Evolutionary conservation across 2,329 filamentous ascomycete species (phyloP).

Genomic region (Xylariomycetidae sp.): DNA sequence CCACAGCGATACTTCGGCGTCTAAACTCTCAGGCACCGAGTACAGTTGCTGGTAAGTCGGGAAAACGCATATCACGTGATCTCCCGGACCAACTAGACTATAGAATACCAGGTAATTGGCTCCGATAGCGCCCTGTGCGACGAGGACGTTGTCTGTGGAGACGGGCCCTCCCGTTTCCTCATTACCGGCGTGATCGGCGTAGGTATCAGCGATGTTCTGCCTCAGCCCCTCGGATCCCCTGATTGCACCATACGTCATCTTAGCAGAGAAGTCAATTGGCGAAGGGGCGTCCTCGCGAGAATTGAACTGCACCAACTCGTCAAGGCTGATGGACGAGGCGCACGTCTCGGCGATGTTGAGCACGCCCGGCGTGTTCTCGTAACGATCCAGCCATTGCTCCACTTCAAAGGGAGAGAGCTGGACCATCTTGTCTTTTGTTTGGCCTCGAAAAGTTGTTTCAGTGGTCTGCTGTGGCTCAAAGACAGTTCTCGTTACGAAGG

Average conservation of each 20-base stretch:
- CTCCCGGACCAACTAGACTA: conserved; percentile 63
- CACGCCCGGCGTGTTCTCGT: conserved; percentile 50
- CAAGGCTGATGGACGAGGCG: conserved; percentile 67
- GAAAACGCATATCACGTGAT: conserved; percentile 83
- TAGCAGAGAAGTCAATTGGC: conserved; percentile 48
- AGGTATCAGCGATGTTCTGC: conserved; percentile 59
- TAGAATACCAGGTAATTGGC: conserved; percentile 84
- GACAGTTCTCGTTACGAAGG: too few species aligned
- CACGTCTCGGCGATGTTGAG: conserved; percentile 79
- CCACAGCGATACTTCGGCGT: conserved; percentile 76
- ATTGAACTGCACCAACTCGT: conserved; percentile 58
- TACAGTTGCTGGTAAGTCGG: conserved; percentile 87
- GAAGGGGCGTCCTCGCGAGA: conserved; percentile 42
- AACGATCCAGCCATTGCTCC: conserved; percentile 65
- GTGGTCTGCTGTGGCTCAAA: too few species aligned
- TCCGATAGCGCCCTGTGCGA: conserved; percentile 75
- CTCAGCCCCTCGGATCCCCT: conserved; percentile 62
- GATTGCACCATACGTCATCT: conserved; percentile 71
- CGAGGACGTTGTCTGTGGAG: conserved; percentile 58
- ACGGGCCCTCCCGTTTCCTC: conserved; percentile 12
- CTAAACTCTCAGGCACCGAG: conserved; percentile 66
- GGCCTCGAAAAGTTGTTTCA: too few species aligned
- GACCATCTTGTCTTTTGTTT: conserved; percentile 54
- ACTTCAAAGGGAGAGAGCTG: conserved; percentile 62
- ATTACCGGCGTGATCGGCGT: conserved; percentile 45